phyloP scores from a whole-genome alignment of 768 basidiomycete species.

The Phylloporus rhodoxanthus region DNA sequence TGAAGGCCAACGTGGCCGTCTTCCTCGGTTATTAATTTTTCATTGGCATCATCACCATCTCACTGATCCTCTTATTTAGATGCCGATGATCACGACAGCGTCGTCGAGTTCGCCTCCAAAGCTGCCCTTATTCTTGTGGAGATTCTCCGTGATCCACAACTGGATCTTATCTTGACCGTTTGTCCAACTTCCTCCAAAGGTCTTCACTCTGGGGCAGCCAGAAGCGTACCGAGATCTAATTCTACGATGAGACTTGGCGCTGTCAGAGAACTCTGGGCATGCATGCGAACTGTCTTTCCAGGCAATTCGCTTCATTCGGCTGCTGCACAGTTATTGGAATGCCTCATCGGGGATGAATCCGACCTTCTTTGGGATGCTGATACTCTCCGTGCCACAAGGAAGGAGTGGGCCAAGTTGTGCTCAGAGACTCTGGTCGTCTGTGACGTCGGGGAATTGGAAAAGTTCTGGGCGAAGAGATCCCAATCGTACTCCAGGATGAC shows the following conservation, averaged over 20 bases:
- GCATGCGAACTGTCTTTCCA: slow-evolving; percentile 41
- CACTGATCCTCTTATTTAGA: slow-evolving; percentile 31
- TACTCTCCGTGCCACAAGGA: slow-evolving; percentile 39
- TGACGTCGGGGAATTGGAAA: slow-evolving; percentile 41
- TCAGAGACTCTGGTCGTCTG: slow-evolving; percentile 48
- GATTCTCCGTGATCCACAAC: slow-evolving; percentile 42
- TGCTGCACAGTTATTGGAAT: slow-evolving; percentile 42
- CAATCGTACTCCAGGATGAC: slow-evolving; percentile 19
- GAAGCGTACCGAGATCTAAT: slow-evolving; percentile 29
- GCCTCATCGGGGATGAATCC: slow-evolving; percentile 44
- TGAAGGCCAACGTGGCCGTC: slow-evolving; percentile 43
- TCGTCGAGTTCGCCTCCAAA: slow-evolving; percentile 35
- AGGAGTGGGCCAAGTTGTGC: slow-evolving; percentile 56
- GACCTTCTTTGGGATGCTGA: slow-evolving; percentile 41
- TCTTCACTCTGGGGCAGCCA: slow-evolving; percentile 6
- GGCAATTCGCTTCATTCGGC: slow-evolving; percentile 36
- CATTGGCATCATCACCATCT: not conserved
- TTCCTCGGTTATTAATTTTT: slow-evolving; percentile 48
- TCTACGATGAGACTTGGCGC: slow-evolving; percentile 52
- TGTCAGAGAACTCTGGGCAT: slow-evolving; percentile 53
- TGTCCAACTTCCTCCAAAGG: slow-evolving; percentile 11
- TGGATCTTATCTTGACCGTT: slow-evolving; percentile 37
- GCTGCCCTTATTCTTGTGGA: slow-evolving; percentile 42
- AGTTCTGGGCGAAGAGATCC: slow-evolving; percentile 43
- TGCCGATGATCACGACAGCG: slow-evolving; percentile 36